Evolutionary conservation across 2,329 filamentous ascomycete genomes (phyloP), one percentile per base, ranked within the genome.

Genomic region (Purpureocillium takamizusanense): DNA sequence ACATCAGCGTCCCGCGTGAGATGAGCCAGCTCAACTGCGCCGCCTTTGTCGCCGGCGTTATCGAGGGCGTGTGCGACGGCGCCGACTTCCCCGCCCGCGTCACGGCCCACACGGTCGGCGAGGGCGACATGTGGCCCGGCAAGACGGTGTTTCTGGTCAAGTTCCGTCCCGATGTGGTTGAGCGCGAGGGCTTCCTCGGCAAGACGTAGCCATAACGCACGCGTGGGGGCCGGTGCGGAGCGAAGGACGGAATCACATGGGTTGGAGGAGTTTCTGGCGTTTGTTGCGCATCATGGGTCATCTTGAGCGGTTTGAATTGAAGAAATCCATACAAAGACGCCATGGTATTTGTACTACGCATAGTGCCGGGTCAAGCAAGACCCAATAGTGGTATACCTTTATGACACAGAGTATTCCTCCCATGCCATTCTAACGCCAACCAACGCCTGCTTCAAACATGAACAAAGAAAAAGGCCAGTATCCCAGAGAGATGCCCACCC

Each of bases 21-120:
- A 94, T 98, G 86, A 88, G 77, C 63, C 86, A 92, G 74, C 72
- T 98, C 54, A 97, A 95, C 61, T 95, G 90, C 62, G 92, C 90
- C 14, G 92, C 92, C 9, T 98, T 86, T 57, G 88, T 95, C 15
- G 92, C 92, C 1, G 92, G 92, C 14, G 84, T 98, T 46, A 81
- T 98, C 40, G 92, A 98, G 71, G 92, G 92, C 16, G 81, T 95
- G 10, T 95, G 92, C 61, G 92, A 97, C 62, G 90, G 88, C 8
- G 86, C 86, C 31, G 89, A 84, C 7, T 95, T 95, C 57, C 80
- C 83, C 34, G 90, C 87, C 0, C 81, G 83, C 45, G 92, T 97
- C 15, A 92, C 84, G 42, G 90, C 92, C 49, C 92, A 98, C 59
- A 87, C 79, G 45, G 80, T 83, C 52, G 66, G 63, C 12, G 74